phyloP scores from a whole-genome alignment of 768 basidiomycete species.

The Gautieria morchelliformis region DNA sequence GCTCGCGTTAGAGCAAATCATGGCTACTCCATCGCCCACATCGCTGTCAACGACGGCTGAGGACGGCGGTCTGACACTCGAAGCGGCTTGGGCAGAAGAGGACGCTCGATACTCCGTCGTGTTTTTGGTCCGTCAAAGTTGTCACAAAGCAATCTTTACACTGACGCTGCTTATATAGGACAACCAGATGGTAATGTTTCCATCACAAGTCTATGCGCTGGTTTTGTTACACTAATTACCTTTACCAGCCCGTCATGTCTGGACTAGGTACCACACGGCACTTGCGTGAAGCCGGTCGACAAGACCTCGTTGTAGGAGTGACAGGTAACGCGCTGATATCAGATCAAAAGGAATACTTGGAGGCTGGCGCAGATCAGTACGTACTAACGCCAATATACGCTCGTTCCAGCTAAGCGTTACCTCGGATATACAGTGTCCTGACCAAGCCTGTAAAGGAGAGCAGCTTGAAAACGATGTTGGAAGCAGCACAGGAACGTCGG shows the following conservation, averaged over 20 bases:
- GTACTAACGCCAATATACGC: constrained; percentile 15
- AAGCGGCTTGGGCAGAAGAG: constrained; percentile 1
- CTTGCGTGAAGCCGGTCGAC: constrained; percentile 53
- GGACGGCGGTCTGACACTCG: background rate
- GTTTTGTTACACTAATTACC: background rate
- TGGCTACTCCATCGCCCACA: constrained; percentile 26
- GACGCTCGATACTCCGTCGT: background rate
- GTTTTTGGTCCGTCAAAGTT: background rate
- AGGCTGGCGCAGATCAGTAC: constrained; percentile 68
- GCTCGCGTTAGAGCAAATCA: constrained; percentile 61
- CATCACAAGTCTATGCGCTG: too few relatives aligned
- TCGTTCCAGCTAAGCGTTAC: background rate
- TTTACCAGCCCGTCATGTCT: constrained; percentile 50
- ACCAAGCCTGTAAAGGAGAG: constrained; percentile 72
- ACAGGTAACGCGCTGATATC: constrained; percentile 32
- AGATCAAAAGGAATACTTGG: constrained; percentile 68
- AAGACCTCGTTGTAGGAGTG: constrained; percentile 72
- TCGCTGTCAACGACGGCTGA: background rate
- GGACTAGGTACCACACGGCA: constrained; percentile 62
- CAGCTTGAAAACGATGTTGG: constrained; percentile 32
- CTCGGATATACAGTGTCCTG: constrained; percentile 41
- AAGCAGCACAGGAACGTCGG: constrained; percentile 33
- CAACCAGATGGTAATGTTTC: background rate
- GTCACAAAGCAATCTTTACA: background rate
- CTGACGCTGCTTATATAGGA: background rate